phyloP scores from a whole-genome alignment of 306 rosid genomes.

The Dryas alaskensis region DNA sequence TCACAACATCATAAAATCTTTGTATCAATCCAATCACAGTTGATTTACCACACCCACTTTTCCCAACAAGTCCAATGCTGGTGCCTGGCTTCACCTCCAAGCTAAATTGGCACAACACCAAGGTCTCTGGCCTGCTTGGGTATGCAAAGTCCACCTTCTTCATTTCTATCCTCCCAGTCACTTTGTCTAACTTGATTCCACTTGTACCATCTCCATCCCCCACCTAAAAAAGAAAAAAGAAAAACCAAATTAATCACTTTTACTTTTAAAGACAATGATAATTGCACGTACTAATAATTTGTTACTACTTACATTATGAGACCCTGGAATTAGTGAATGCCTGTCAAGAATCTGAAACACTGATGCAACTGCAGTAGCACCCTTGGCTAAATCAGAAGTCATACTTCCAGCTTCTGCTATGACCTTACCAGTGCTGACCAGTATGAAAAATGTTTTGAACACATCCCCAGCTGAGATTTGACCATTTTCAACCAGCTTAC shows the following conservation, averaged over 20 bases:
- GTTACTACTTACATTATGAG: conserved; percentile 43
- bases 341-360: conserved; percentile 89
- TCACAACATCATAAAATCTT: conserved; percentile 76
- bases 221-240: conserved; percentile 27
- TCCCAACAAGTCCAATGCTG: conserved; percentile 79
- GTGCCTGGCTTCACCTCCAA: conserved; percentile 80
- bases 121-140: conserved; percentile 61
- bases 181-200: conserved; percentile 51
- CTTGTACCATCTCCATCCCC: conserved; percentile 30
- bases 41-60: conserved; percentile 95
- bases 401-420: conserved; percentile 99
- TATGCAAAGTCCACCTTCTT: conserved; percentile 81
- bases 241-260: not conserved
- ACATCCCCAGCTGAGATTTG: conserved; percentile 87
- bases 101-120: conserved; percentile 60
- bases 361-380: conserved; percentile 74
- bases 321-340: conserved; percentile 56
- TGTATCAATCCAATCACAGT: conserved; percentile 74
- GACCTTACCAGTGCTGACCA: conserved; percentile 91
- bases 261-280: not conserved
- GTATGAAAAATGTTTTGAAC: conserved; percentile 84
- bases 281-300: no score
- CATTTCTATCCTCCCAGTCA: conserved; percentile 67
- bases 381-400: conserved; percentile 92
- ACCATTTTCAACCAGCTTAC: conserved; percentile 59